Base-by-base conservation (phyloP, 192 early-diverging fungal genomes). In the Entophlyctis luteolus region DNA sequence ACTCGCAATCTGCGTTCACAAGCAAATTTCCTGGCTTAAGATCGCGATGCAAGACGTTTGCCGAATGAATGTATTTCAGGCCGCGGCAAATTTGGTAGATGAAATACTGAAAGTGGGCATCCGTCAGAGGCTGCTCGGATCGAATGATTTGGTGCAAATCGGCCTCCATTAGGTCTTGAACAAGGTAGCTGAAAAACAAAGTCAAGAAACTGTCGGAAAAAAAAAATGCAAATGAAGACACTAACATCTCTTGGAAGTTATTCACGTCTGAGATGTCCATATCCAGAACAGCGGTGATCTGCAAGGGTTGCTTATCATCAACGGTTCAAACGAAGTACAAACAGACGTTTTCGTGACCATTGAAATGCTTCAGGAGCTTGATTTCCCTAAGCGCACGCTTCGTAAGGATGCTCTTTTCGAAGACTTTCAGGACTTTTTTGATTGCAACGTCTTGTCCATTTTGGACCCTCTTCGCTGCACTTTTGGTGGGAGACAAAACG, bases 91-190 rank as follows among this genome's bases (percentile, higher is more conserved):
- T 91, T 75, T 99, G 97, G 79, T 95, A 99, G 62, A 97, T 86
- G 77, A 99, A 99, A 80, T 99, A 99, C 75, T 99, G 97, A 72
- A 87, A 96, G 77, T 99, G 97, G 57, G 93, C 90, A 74, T 97
- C 92, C 25, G 92, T 91, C 47, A 99, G 82, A 53, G 88, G 88
- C 81, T 99, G 97, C 34, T 79, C 86, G 3, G 91, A 91, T 53
- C 90, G 90, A 78, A 99, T 95, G 52, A 99, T 95, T 59, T 94
- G 88, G 76, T 96, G 92, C 73, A 99, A 86, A 74, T 99, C 97
- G 29, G 97, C 94, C 78, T 99, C 97, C 97, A 99, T 99, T 22
- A 99, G 76, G 67, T 95, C 97, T 79, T 96, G 93, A 32, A 96
- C 94, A 68, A 99, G 81, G 70, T 98, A 96, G 37, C 71, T 79